A percentile compares a stretch with the other conserved stretches of the same genome.
phyloP scores from a whole-genome alignment of 2,329 filamentous ascomycete genomes.

The Coniochaeta pulveracea region DNA sequence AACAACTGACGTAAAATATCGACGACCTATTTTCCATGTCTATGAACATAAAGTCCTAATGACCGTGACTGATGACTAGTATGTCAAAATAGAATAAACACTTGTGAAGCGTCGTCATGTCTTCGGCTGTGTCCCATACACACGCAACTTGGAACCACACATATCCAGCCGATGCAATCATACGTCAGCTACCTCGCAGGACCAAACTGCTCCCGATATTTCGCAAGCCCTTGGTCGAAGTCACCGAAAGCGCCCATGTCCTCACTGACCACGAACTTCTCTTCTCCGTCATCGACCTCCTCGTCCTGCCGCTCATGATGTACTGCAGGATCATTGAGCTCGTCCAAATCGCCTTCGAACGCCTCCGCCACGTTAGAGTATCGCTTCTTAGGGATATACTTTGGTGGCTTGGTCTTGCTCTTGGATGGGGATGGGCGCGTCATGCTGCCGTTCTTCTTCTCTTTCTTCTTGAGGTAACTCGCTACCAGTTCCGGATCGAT shows the following conservation, averaged over 20 bases:
- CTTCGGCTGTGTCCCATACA: too few relatives aligned
- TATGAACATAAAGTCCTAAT: too few relatives aligned
- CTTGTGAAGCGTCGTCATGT: too few relatives aligned
- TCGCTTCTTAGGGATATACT: constrained; percentile 8
- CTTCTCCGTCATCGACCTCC: constrained; percentile 6
- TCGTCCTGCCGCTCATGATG: background rate
- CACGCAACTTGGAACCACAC: too few relatives aligned
- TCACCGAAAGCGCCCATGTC: background rate
- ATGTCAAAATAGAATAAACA: too few relatives aligned
- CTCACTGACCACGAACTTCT: constrained; percentile 8
- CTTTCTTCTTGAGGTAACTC: constrained; percentile 25
- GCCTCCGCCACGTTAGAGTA: constrained; percentile 16
- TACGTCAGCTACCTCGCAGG: too few relatives aligned
- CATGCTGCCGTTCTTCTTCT: constrained; percentile 6
- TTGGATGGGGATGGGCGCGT: constrained; percentile 5
- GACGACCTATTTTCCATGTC: too few relatives aligned
- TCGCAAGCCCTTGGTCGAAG: constrained; percentile 6
- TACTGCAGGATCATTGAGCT: constrained; percentile 5
- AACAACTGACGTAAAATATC: too few relatives aligned
- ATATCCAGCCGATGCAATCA: too few relatives aligned
- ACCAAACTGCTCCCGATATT: constrained; percentile 1
- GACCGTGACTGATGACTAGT: too few relatives aligned
- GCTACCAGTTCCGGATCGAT: constrained; percentile 28
- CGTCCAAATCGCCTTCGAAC: constrained; percentile 13
- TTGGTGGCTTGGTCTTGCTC: constrained; percentile 7